phyloP scores from a whole-genome alignment of 768 basidiomycete species.

The Dioszegia crocea region DNA sequence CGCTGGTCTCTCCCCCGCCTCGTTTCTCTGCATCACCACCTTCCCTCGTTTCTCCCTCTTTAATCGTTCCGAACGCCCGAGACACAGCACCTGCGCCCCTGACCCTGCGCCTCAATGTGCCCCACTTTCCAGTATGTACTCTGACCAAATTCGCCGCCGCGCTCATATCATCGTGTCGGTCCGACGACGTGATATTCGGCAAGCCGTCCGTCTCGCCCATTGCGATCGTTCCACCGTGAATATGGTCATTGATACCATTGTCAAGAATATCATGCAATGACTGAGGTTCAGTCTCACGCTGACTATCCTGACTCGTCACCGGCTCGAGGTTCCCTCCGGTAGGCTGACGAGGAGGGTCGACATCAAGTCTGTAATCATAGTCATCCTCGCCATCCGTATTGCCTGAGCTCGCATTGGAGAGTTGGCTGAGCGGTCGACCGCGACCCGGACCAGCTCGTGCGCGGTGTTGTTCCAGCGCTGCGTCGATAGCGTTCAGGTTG shows the following conservation, averaged over 20 bases:
- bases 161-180: slow-evolving; percentile 11
- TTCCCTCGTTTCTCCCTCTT: not conserved
- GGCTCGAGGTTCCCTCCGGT: not conserved
- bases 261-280: slow-evolving; percentile 17
- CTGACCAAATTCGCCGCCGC: slow-evolving; percentile 46
- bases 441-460: not conserved
- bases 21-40: slow-evolving; percentile 10
- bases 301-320: slow-evolving; percentile 18
- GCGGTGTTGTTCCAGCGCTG: slow-evolving; percentile 32
- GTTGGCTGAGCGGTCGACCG: not conserved
- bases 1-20: not conserved
- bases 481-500: slow-evolving; percentile 35
- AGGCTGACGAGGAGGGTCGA: slow-evolving; percentile 26
- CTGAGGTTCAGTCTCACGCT: slow-evolving; percentile 12
- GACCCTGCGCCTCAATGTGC: slow-evolving; percentile 39
- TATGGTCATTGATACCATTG: slow-evolving; percentile 30
- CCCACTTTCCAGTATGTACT: slow-evolving; percentile 49
- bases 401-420: slow-evolving; percentile 9
- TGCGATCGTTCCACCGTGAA: slow-evolving; percentile 53
- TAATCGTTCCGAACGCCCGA: slow-evolving; percentile 21
- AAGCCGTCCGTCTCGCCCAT: slow-evolving; percentile 64
- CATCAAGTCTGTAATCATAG: slow-evolving; percentile 48
- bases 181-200: slow-evolving; percentile 50
- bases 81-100: slow-evolving; percentile 25
- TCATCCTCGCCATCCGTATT: slow-evolving; percentile 35